Evolutionary conservation across 129 eudicot species (phyloP), one percentile per base, ranked within the genome.

Genomic region (carrot (Daucus carota)): DNA sequence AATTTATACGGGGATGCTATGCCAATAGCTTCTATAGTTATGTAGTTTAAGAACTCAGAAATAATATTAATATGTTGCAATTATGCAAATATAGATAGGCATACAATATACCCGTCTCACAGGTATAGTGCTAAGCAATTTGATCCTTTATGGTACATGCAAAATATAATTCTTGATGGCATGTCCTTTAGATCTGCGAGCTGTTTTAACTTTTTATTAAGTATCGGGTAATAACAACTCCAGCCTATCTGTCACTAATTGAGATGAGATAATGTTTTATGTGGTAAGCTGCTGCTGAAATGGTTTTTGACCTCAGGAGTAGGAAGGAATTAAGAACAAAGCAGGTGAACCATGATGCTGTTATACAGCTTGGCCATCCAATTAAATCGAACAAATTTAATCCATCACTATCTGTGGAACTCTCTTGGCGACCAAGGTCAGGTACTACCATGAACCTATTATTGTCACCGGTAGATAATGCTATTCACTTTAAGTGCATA

Each of bases 401-500:
- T 77, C 98, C 94, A 2, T 88, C 98, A 82, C 84, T 76, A 81
- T 90, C 85, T 81, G 79, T 52, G 33, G 80, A 88, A 69, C 86
- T 90, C 68, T 88, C 98, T 60, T 92, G 96, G 98, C 90, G 71
- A 75, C 98, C 98, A 92, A 92, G 98, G 98, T 92, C 94, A 88
- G 92, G 92, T 88, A 88, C 82, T 83, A 80, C 74, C 59, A 74
- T 80, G 65, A 76, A 12, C 70, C 29, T 78, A 41, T 73, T 48
- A 54, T 43, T 17, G 77, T 32, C 11, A 17, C 5, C 29, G 32
- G 72, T 60, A 45, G 41, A 34, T 82, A 26, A 52, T 74, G 57
- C 44, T 24, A 62, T 69, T 46, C 63, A 44, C 47, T 26, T 26
- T 40, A 10, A 69, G 54, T 40, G 33, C 38, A 66, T 17, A 65